Conservation (phyloP, 805 yeast genomes). For the Kregervanrija pseudodelftensis region DNA sequence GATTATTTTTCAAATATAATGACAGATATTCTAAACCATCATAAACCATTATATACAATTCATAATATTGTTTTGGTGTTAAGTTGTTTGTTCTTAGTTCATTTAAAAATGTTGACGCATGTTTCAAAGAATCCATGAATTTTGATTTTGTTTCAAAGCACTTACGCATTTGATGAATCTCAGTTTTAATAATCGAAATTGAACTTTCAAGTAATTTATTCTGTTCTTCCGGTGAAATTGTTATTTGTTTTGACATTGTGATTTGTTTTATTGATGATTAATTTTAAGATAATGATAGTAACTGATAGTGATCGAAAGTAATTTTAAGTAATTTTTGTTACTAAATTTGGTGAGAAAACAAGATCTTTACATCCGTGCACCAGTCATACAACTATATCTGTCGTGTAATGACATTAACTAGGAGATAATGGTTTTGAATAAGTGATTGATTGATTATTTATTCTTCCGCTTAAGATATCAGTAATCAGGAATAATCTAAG, state of each 20-base stretch:
- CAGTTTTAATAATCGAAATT: constrained; percentile 51
- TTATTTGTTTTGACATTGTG: background rate
- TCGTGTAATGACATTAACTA: too few relatives aligned
- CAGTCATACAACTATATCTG: too few relatives aligned
- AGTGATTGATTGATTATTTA: too few relatives aligned
- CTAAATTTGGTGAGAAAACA: too few relatives aligned
- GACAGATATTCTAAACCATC: constrained; percentile 74
- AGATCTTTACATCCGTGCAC: too few relatives aligned
- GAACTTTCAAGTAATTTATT: constrained; percentile 35
- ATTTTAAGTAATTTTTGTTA: too few relatives aligned
- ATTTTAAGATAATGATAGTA: too few relatives aligned
- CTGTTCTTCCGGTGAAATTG: constrained; percentile 17
- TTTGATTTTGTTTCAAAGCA: constrained; percentile 57
- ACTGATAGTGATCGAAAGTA: too few relatives aligned
- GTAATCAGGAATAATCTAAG: too few relatives aligned
- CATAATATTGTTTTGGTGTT: constrained; percentile 90
- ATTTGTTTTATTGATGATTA: too few relatives aligned
- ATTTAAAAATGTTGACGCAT: constrained; percentile 72
- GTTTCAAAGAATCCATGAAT: constrained; percentile 82
- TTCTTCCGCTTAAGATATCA: too few relatives aligned
- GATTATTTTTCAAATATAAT: constrained; percentile 55
- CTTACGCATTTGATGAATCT: constrained; percentile 68
- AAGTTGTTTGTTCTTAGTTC: constrained; percentile 72
- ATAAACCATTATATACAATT: constrained; percentile 73
- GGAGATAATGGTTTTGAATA: too few relatives aligned